Conservation (phyloP, 1,284 basidiomycete species). For the Filobasidium uniguttulatum region DNA sequence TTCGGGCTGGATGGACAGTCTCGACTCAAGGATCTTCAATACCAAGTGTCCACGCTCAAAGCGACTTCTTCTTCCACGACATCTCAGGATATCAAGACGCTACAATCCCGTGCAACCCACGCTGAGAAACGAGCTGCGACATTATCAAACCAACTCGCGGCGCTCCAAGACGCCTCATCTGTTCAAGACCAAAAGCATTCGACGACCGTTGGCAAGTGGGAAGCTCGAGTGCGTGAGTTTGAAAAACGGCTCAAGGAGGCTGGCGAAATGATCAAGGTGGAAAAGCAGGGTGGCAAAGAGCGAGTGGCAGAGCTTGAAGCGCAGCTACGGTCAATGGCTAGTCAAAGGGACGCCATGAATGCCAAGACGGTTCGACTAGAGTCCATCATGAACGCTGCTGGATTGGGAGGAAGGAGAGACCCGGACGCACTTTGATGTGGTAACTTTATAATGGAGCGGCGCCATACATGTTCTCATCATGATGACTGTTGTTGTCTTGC, state of each 20-base stretch:
- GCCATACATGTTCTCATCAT: too few relatives aligned
- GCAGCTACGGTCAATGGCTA: conserved; percentile 25
- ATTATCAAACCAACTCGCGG: conserved; percentile 64
- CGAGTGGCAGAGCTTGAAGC: conserved; percentile 39
- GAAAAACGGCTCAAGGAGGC: conserved; percentile 68
- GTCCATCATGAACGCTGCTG: conserved; percentile 11
- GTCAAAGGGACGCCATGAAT: conserved; percentile 9
- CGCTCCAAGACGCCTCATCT: conserved; percentile 69
- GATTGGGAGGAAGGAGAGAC: conserved; percentile 5
- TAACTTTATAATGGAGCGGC: too few relatives aligned
- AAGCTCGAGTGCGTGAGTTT: conserved; percentile 79
- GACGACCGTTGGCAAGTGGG: conserved; percentile 72
- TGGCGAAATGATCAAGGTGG: conserved; percentile 88
- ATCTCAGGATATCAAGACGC: conserved; percentile 45
- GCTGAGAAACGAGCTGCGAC: conserved; percentile 70
- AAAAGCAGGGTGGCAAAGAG: conserved; percentile 90
- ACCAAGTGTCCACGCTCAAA: conserved; percentile 55
- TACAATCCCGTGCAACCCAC: conserved; percentile 56
- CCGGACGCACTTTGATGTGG: conserved; percentile 9
- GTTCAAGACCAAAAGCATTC: conserved; percentile 54
- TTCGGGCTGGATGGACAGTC: conserved; percentile 42
- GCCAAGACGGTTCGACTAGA: conserved; percentile 6
- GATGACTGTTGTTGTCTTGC: too few relatives aligned
- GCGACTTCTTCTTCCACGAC: conserved; percentile 52
- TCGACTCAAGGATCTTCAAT: conserved; percentile 59